Percentiles rank a stretch among this genome's conserved stretches.
These are phyloP conservation scores for Cryphonectria radicalis DNA, from an alignment of 2,329 filamentous ascomycete genomes.

Conservation along the genomic window DNA sequence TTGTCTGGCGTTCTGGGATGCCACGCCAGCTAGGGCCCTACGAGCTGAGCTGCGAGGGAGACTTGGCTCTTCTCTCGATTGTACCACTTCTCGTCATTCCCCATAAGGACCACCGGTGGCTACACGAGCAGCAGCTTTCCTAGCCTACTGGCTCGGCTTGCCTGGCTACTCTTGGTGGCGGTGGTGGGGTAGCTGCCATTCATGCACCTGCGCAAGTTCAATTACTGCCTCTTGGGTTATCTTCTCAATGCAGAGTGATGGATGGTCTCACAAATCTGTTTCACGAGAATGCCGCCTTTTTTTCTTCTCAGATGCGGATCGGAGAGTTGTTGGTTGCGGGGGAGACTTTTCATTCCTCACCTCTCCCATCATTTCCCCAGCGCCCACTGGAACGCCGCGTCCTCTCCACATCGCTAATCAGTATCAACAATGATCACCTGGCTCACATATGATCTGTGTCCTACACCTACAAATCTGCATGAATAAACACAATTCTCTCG, in stretches of 20 bases:
- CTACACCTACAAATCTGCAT: neutral
- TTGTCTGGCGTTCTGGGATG: neutral
- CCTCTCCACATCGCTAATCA: conserved; percentile 3
- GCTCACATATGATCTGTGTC: neutral
- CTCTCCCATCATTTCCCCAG: conserved; percentile 15
- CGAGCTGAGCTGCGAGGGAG: neutral
- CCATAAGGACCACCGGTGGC: neutral
- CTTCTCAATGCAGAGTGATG: neutral
- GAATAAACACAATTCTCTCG: conserved; percentile 15
- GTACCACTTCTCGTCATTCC: neutral
- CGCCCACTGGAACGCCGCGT: conserved; percentile 10
- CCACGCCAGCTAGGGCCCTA: neutral
- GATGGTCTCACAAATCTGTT: conserved; percentile 15
- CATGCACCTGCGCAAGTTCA: neutral
- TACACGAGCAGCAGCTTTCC: conserved; percentile 2
- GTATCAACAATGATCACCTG: conserved; percentile 10
- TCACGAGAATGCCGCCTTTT: conserved; percentile 22
- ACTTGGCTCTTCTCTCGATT: neutral
- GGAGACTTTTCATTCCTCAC: conserved; percentile 12
- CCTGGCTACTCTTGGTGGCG: neutral
- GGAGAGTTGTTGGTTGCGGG: neutral
- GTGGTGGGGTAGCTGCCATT: conserved; percentile 8
- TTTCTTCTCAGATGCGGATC: conserved; percentile 4
- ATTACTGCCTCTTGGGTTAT: neutral
- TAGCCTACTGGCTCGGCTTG: neutral